Base-by-base conservation (phyloP, 306 rosid species). In the peach (Prunus persica) region DNA sequence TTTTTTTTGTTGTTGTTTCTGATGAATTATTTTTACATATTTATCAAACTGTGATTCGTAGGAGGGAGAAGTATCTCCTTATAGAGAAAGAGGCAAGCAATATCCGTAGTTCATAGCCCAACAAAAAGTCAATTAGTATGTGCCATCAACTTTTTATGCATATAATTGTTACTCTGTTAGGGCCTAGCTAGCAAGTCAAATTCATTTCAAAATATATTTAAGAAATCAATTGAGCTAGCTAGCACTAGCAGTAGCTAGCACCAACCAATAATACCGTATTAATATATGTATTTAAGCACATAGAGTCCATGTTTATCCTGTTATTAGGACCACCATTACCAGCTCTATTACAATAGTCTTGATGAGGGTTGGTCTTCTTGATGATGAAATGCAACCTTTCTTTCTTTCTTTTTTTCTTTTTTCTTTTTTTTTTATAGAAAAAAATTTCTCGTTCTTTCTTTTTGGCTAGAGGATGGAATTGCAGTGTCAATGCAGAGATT, bases 401-500 rank as follows among this genome's bases (percentile, higher is more conserved):
- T 65, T 76, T 55, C 4, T 54, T 22, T 72, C 15, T 16, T 34
- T 55, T 66, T 58, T 67, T 41, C 18, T 16, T 67, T 69, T 74
- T 55, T 3, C 24, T 24, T 24, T 38, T 19, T 69, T 43, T 50
- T 69, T 58, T 65, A 2, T 65, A 2, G 3, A 28, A 28, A 28
- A 30, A 32, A 10, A 41, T 8, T 20, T 25, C 5, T 11, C 45
- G 6, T 22, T 71, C 24, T 65, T 63, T 81, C 68, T 71, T 61
- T 34, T 71, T 60, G 63, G 76, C 54, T 60, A 67, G 55, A 71
- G 83, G 79, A 75, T 76, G 28, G n/a, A 75, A 75, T 75, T 63
- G 54, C 34, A 75, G 72, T 80, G 84, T 85, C 90, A 90, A 86
- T 78, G 90, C 78, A 88, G 79, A 88, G 92, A 96, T 88, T 91